A percentile compares a stretch with the other conserved stretches of the same genome.
Conservation (phyloP, 805 yeast genomes). For the Saccharomycopsis lassenensis region DNA sequence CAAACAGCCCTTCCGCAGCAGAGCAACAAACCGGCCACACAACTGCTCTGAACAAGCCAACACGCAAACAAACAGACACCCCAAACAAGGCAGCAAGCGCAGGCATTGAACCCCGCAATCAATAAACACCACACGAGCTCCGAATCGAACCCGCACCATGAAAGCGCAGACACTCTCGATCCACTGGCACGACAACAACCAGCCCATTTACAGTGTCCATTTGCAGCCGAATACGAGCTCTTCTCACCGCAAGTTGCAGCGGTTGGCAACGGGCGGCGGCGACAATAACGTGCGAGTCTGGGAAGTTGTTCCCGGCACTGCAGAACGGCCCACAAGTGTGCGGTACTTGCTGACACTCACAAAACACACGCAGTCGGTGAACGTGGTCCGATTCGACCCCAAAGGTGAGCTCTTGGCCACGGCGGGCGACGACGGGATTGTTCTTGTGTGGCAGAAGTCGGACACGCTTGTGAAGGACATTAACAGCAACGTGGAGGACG, state of each 20-base stretch:
- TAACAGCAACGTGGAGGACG: conserved; percentile 35
- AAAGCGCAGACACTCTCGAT: conserved; percentile 41
- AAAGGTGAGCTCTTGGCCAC: conserved; percentile 65
- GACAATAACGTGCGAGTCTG: conserved; percentile 71
- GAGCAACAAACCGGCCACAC: too few relatives aligned
- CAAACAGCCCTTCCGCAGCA: too few relatives aligned
- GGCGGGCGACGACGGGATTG: conserved; percentile 92
- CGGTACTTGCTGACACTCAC: conserved; percentile 71
- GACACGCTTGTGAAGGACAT: conserved; percentile 47
- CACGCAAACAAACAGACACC: too few relatives aligned
- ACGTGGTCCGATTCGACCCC: conserved; percentile 73
- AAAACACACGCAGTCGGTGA: conserved; percentile 92
- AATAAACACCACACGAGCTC: conserved; percentile 2
- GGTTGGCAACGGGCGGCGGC: conserved; percentile 89
- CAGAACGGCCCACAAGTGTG: conserved; percentile 31
- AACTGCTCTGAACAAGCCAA: too few relatives aligned
- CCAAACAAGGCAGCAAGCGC: too few relatives aligned
- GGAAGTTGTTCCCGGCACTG: conserved; percentile 21
- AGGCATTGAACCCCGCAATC: too few relatives aligned
- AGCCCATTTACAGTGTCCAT: conserved; percentile 60
- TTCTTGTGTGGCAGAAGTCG: conserved; percentile 65
- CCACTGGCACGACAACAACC: conserved; percentile 67
- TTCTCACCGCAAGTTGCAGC: too few relatives aligned
- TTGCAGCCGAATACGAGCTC: conserved; percentile 56
- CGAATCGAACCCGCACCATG: conserved; percentile 19